Conservation (phyloP, 352 stramenopile species). For the Thraustochytrium sp. region DNA sequence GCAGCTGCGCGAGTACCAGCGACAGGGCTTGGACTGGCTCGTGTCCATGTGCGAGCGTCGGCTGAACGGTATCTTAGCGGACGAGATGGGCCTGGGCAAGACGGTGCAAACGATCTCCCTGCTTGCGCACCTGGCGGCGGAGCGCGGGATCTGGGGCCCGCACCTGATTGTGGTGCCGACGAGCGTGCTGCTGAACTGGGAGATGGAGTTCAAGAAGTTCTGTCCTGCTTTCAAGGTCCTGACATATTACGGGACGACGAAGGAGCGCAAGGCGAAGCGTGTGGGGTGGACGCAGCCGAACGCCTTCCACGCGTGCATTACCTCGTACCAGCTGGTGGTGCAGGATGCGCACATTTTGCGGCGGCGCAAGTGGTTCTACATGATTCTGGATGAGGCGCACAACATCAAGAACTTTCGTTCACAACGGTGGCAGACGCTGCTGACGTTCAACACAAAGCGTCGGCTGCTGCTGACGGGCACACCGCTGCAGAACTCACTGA, state of each 20-base stretch:
- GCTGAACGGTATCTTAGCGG: slow-evolving; percentile 97
- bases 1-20: slow-evolving; percentile 72
- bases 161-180: slow-evolving; percentile 97
- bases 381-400: slow-evolving; percentile 98
- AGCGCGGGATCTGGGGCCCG: slow-evolving; percentile 88
- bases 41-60: slow-evolving; percentile 90
- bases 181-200: slow-evolving; percentile 97
- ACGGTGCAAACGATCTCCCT: slow-evolving; percentile 99
- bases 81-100: slow-evolving; percentile 90
- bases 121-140: slow-evolving; percentile 85
- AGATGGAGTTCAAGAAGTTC: slow-evolving; percentile 97
- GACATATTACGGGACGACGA: slow-evolving; percentile 97
- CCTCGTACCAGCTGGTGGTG: slow-evolving; percentile 95
- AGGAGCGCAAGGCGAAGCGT: slow-evolving; percentile 82
- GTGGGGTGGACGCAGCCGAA: slow-evolving; percentile 92
- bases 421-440: slow-evolving; percentile 93
- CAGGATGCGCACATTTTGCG: slow-evolving; percentile 95
- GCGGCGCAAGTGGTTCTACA: slow-evolving; percentile 97
- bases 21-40: slow-evolving; percentile 92
- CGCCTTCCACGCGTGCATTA: slow-evolving; percentile 96
- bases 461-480: slow-evolving; percentile 56
- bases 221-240: slow-evolving; percentile 92
- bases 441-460: slow-evolving; percentile 93
- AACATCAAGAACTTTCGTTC: slow-evolving; percentile 99
- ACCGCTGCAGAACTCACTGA: slow-evolving; percentile 85